Percentiles rank a stretch among this genome's conserved stretches.
These are phyloP conservation scores for Coffea humblotiana DNA, from an alignment of 305 asterid genomes.

Conservation along the genomic window DNA sequence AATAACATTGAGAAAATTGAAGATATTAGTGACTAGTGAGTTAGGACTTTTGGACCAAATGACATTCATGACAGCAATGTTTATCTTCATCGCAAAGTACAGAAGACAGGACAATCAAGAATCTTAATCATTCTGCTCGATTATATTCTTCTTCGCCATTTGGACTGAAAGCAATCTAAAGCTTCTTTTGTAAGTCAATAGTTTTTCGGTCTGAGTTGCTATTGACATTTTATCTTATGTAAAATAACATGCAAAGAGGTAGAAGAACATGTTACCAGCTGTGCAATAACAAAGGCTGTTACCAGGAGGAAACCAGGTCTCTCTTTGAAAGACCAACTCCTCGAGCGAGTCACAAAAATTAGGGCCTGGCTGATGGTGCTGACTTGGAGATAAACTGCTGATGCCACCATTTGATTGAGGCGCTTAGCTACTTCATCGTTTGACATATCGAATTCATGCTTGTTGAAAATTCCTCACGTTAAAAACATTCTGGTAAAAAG, in stretches of 20 bases:
- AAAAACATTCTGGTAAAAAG: slow-evolving; percentile 16
- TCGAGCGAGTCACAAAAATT: slow-evolving; percentile 35
- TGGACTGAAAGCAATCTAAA: not conserved
- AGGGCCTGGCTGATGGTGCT: slow-evolving; percentile 40
- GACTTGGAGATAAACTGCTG: slow-evolving; percentile 36
- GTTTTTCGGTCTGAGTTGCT: not conserved
- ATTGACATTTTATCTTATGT: not conserved
- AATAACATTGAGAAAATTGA: too few relatives aligned
- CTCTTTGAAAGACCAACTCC: slow-evolving; percentile 34
- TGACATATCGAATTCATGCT: slow-evolving; percentile 6
- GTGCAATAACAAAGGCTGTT: slow-evolving; percentile 31
- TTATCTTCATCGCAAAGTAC: too few relatives aligned
- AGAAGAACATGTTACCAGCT: slow-evolving; percentile 21
- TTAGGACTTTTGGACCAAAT: too few relatives aligned
- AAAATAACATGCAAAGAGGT: not conserved
- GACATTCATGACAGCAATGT: too few relatives aligned
- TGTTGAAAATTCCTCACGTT: slow-evolving; percentile 18
- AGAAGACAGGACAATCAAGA: not conserved
- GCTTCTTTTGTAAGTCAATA: not conserved
- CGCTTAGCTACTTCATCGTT: slow-evolving; percentile 14
- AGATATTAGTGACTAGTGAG: too few relatives aligned
- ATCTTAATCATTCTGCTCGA: not conserved
- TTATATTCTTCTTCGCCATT: not conserved
- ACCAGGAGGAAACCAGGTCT: slow-evolving; percentile 33
- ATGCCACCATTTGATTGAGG: slow-evolving; percentile 26